Base-by-base conservation (phyloP, 2,329 filamentous ascomycete species). In the Monilinia fructicola region DNA sequence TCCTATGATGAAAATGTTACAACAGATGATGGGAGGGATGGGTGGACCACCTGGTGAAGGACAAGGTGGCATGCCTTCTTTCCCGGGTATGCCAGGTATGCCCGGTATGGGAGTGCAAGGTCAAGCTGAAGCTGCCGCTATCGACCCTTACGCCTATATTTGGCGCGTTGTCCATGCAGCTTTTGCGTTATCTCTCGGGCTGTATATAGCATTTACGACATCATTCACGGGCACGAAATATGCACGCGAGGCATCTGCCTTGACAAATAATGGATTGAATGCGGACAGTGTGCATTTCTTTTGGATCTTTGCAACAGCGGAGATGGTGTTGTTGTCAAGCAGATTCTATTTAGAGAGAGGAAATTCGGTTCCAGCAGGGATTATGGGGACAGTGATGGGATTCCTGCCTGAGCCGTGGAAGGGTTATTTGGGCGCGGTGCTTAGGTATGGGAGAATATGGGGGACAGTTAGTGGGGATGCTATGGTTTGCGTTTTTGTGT, bases 291-390 rank as follows among this genome's bases (percentile, higher is more conserved):
- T 80, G 55, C 82, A 83, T 69, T 89, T 93, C 78, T 93, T 94
- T 78, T 92, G 88, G 81, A 83, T 90, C n/a, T 95, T 94, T 75
- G 88, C 90, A 7, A 92, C 90, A 0, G 88, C 86, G 42, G 90
- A 95, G 79, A 83, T 91, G 14, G 76, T 91, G 64, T 80, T 94
- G 69, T 85, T 94, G 70, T 89, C 87, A 1, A 87, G 85, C 40
- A 82, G 90, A 31, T 91, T 89, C 76, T 87, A 92, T 71, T 74
- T 92, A 62, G 90, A 92, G 72, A 86, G 85, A 71, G 84, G 77
- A 23, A 77, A 80, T 54, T 50, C 84, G 55, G 84, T 85, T 68
- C 85, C 84, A 3, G 78, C 81, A 35, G 89, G 90, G 3, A 83
- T 90, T 67, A 72, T 92, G 69, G 87, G 87, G 69, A 89, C 83